These are phyloP conservation scores for Staphylotrichum longicolle DNA, from an alignment of 495 filamentous ascomycete genomes.

Conservation along the genomic window DNA sequence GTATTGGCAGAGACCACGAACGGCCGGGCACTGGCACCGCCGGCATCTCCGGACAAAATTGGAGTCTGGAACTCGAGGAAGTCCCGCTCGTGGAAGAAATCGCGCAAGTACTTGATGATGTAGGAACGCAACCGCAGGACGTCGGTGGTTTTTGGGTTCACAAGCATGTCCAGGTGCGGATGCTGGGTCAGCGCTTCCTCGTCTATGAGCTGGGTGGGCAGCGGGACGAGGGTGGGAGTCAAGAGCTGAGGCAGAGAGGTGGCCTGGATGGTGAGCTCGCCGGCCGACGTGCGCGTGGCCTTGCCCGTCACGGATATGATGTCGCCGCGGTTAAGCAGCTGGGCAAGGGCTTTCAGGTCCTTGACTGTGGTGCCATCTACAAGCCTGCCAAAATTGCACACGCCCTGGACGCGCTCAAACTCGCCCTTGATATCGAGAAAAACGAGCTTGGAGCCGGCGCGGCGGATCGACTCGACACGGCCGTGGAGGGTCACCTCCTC, in stretches of 20 bases:
- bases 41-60: slow-evolving; percentile 70
- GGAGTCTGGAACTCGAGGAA: slow-evolving; percentile 91
- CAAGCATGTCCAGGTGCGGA: slow-evolving; percentile 80
- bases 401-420: slow-evolving; percentile 65
- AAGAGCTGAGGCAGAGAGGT: slow-evolving; percentile 66
- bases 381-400: slow-evolving; percentile 64
- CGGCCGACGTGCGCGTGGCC: slow-evolving; percentile 66
- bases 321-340: slow-evolving; percentile 67
- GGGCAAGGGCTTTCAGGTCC: slow-evolving; percentile 57
- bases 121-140: slow-evolving; percentile 69
- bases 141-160: slow-evolving; percentile 63
- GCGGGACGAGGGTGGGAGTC: slow-evolving; percentile 69
- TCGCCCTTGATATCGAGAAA: slow-evolving; percentile 80
- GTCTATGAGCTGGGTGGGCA: slow-evolving; percentile 65
- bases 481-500: slow-evolving; percentile 49
- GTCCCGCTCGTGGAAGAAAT: slow-evolving; percentile 64
- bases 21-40: slow-evolving; percentile 81
- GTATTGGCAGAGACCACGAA: slow-evolving; percentile 79
- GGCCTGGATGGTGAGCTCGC: slow-evolving; percentile 75
- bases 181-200: slow-evolving; percentile 62
- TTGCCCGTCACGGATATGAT: slow-evolving; percentile 70
- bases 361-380: slow-evolving; percentile 29
- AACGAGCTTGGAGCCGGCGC: slow-evolving; percentile 64
- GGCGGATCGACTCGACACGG: slow-evolving; percentile 44
- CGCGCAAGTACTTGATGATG: slow-evolving; percentile 69